Conservation (phyloP, 1,284 basidiomycete genomes). For the Ganoderma leucocontextum region DNA sequence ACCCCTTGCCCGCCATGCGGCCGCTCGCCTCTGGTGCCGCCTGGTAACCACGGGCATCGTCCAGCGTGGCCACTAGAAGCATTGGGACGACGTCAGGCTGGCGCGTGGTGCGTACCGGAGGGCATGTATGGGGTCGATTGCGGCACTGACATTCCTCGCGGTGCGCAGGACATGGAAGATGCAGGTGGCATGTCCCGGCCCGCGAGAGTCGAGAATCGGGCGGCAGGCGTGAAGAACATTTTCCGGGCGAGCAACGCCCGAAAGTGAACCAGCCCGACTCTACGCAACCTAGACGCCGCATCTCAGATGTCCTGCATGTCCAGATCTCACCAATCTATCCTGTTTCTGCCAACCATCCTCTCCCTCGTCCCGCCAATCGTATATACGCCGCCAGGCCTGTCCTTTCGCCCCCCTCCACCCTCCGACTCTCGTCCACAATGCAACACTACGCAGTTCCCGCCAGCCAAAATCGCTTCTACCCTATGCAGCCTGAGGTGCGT, state of each 20-base stretch:
- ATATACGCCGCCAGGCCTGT: background rate
- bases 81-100: background rate
- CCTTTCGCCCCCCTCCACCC: slow-evolving; percentile 8
- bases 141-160: background rate
- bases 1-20: slow-evolving; percentile 8
- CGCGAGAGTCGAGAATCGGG: slow-evolving; percentile 1
- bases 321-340: slow-evolving; percentile 26
- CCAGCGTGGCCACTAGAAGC: slow-evolving; percentile 4
- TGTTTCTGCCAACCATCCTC: background rate
- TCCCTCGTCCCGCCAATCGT: slow-evolving; percentile 9
- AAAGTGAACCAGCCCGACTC: slow-evolving; percentile 18
- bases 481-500: background rate
- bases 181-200: background rate
- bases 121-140: background rate
- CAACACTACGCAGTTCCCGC: background rate
- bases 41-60: background rate
- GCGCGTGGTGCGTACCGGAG: background rate
- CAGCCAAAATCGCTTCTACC: background rate
- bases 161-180: slow-evolving; percentile 17
- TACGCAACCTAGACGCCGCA: slow-evolving; percentile 34
- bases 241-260: slow-evolving; percentile 22
- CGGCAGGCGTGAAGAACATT: background rate
- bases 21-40: slow-evolving; percentile 4
- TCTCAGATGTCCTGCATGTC: slow-evolving; percentile 28
- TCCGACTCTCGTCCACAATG: background rate